phyloP scores from a whole-genome alignment of 257 asterid species.

The Craterostigma plantagineum region DNA sequence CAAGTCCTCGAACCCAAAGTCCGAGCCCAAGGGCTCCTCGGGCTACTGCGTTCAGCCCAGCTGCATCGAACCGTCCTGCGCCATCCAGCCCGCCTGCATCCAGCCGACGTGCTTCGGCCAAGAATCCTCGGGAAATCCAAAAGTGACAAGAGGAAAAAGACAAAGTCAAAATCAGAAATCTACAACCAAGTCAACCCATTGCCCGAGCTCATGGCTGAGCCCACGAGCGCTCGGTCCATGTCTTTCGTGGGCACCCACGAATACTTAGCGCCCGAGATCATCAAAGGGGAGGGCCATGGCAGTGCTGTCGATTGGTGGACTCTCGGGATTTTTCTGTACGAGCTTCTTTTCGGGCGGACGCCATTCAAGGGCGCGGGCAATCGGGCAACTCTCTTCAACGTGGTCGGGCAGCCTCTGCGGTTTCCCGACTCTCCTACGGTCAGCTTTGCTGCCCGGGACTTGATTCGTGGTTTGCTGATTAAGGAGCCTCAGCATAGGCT shows the following conservation, averaged over 20 bases:
- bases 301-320: conserved; percentile 44
- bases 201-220: conserved; percentile 27
- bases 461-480: conserved; percentile 26
- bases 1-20: conserved; percentile 21
- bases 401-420: conserved; percentile 24
- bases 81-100: conserved; percentile 38
- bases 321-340: conserved; percentile 20
- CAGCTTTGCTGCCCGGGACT: conserved; percentile 27
- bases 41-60: conserved; percentile 25
- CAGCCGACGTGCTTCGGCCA: conserved; percentile 27
- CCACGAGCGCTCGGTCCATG: conserved; percentile 32
- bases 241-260: conserved; percentile 34
- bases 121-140: conserved; percentile 32
- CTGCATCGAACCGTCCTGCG: conserved; percentile 40
- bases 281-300: conserved; percentile 32
- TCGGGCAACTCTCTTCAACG: conserved; percentile 24
- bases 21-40: conserved; percentile 28
- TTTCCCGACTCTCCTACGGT: conserved; percentile 24
- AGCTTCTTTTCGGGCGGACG: conserved; percentile 22
- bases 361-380: conserved; percentile 27
- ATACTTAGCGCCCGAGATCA: conserved; percentile 26
- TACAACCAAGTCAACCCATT: conserved; percentile 11
- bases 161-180: conserved; percentile 9
- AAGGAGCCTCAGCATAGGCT: conserved; percentile 29
- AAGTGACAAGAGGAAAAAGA: conserved; percentile 22